Evolutionary conservation across 1,139 yeast genomes (phyloP).

Genomic region (Zygosaccharomyces sapae): DNA sequence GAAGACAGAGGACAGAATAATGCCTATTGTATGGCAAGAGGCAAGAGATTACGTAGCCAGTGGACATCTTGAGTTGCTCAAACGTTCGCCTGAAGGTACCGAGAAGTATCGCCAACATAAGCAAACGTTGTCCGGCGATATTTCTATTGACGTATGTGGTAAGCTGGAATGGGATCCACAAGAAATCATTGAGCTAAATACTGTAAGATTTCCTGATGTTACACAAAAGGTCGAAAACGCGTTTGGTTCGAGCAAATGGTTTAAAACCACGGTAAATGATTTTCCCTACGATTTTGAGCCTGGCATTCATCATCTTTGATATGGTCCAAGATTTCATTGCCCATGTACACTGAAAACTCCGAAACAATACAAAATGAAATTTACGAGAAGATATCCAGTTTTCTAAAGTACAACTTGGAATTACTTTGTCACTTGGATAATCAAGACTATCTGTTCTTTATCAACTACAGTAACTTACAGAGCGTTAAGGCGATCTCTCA

Average conservation of each 20-base stretch:
- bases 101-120: constrained; percentile 25
- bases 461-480: constrained; percentile 58
- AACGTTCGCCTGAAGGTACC: constrained; percentile 21
- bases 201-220: constrained; percentile 14
- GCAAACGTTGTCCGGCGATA: constrained; percentile 15
- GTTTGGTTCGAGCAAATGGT: constrained; percentile 17
- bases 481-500: constrained; percentile 59
- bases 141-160: constrained; percentile 22
- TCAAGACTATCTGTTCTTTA: constrained; percentile 47
- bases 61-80: constrained; percentile 25
- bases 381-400: constrained; percentile 21
- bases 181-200: constrained; percentile 21
- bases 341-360: constrained; percentile 29
- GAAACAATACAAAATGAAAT: constrained; percentile 12
- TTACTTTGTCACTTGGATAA: constrained; percentile 13
- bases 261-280: constrained; percentile 36
- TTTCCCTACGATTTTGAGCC: constrained; percentile 42
- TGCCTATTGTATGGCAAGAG: constrained; percentile 20
- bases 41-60: constrained; percentile 17
- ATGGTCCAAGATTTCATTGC: constrained; percentile 44
- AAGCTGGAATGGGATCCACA: constrained; percentile 24
- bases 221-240: constrained; percentile 18
- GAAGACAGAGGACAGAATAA: too few relatives aligned
- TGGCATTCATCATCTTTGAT: constrained; percentile 40
- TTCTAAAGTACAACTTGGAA: constrained; percentile 19